These are phyloP conservation scores for Cryptococcus sp. DNA, from an alignment of 1,284 basidiomycete species.

Conservation along the genomic window DNA sequence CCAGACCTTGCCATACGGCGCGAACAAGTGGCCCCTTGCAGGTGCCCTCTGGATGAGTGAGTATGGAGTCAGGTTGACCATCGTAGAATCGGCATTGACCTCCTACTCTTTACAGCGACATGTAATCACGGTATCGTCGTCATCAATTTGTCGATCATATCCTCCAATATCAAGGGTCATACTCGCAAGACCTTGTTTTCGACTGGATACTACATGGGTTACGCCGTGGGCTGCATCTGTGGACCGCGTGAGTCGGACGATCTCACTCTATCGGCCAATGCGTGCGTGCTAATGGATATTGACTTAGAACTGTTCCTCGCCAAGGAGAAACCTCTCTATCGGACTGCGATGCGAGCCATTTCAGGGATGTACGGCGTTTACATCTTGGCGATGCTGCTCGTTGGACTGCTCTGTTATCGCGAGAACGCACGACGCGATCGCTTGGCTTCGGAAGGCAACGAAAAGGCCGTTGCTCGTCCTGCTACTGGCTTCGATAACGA, in stretches of 20 bases:
- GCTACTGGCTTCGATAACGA: slow-evolving; percentile 11
- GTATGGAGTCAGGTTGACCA: not conserved
- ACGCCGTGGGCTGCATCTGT: slow-evolving; percentile 14
- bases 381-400: slow-evolving; percentile 11
- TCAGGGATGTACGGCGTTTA: slow-evolving; percentile 11
- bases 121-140: slow-evolving; percentile 15
- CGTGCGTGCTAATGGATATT: not conserved
- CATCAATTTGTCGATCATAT: slow-evolving; percentile 15
- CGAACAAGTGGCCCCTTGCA: slow-evolving; percentile 16
- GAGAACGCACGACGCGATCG: slow-evolving; percentile 16
- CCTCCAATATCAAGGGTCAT: slow-evolving; percentile 19
- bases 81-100: not conserved
- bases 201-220: slow-evolving; percentile 12
- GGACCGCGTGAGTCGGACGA: slow-evolving; percentile 12
- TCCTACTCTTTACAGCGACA: slow-evolving; percentile 1
- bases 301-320: slow-evolving; percentile 10
- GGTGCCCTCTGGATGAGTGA: slow-evolving; percentile 16
- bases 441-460: slow-evolving; percentile 12
- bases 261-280: not conserved
- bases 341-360: slow-evolving; percentile 14
- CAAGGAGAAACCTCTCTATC: slow-evolving; percentile 10
- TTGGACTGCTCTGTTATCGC: slow-evolving; percentile 9
- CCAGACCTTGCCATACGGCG: slow-evolving; percentile 7
- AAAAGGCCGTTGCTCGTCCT: slow-evolving; percentile 11
- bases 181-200: slow-evolving; percentile 16